Conservation (phyloP, 768 basidiomycete species). For the Clathrus columnatus region DNA sequence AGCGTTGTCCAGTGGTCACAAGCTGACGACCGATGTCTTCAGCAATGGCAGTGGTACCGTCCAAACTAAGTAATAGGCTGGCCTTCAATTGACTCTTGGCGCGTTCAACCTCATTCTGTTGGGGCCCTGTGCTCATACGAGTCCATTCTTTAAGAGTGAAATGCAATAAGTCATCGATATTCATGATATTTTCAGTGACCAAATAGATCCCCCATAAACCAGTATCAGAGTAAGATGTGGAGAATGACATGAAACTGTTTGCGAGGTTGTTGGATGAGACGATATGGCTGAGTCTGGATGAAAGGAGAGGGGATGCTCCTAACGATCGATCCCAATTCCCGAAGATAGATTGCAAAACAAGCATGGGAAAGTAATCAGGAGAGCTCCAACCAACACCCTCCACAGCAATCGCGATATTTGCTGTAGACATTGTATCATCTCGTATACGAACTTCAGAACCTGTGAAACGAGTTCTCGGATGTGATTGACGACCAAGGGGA, state of each 20-base stretch:
- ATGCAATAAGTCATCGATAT: constrained; percentile 89
- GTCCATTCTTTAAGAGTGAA: constrained; percentile 96
- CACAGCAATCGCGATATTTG: constrained; percentile 92
- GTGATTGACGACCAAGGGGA: constrained; percentile 72
- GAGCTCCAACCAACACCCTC: constrained; percentile 98
- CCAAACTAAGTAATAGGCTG: constrained; percentile 77
- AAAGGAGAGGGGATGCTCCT: constrained; percentile 81
- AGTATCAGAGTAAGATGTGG: constrained; percentile 96
- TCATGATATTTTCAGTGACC: constrained; percentile 87
- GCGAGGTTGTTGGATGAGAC: constrained; percentile 91
- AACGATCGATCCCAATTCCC: constrained; percentile 99
- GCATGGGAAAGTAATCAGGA: constrained; percentile 99
- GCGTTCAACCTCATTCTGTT: constrained; percentile 83
- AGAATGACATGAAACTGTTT: constrained; percentile 99
- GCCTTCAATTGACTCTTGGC: constrained; percentile 99
- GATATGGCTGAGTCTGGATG: constrained; percentile 85
- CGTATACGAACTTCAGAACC: constrained; percentile 95
- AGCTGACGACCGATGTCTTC: constrained; percentile 99
- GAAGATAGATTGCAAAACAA: constrained; percentile 95
- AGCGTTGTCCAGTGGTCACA: constrained; percentile 83
- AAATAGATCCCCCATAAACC: constrained; percentile 99
- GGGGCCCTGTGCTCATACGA: constrained; percentile 84
- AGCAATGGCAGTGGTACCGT: constrained; percentile 93
- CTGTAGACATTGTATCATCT: constrained; percentile 82
- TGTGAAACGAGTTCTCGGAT: constrained; percentile 72